Conservation (phyloP, 805 yeast species). For the Sugiyamaella boreocaroliniensis region DNA sequence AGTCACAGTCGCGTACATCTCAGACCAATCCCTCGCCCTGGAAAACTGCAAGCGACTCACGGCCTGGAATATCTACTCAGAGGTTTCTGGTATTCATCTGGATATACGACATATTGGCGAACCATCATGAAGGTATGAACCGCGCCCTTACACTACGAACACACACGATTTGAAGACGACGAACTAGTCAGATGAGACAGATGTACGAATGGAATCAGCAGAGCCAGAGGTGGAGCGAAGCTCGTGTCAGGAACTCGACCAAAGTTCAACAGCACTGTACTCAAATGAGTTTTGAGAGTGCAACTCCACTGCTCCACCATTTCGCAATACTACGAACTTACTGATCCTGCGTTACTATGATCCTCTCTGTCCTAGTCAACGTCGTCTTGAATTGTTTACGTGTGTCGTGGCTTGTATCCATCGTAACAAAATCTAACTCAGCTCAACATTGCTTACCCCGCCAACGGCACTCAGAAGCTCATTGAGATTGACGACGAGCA, state of each 20-base stretch:
- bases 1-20: neutral
- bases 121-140: neutral
- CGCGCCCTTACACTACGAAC: neutral
- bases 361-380: too few relatives aligned
- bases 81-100: neutral
- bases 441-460: conserved; percentile 99
- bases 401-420: too few relatives aligned
- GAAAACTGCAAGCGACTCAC: neutral
- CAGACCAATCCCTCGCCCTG: neutral
- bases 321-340: too few relatives aligned
- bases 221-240: too few relatives aligned
- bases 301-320: too few relatives aligned
- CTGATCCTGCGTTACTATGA: too few relatives aligned
- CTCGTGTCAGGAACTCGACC: too few relatives aligned
- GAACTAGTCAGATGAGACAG: neutral
- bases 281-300: too few relatives aligned
- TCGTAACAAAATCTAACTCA: conserved; percentile 29
- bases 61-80: neutral
- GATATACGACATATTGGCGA: neutral
- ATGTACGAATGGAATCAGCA: too few relatives aligned
- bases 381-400: too few relatives aligned
- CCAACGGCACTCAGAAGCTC: conserved; percentile 99
- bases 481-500: conserved; percentile 98
- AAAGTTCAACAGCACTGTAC: too few relatives aligned
- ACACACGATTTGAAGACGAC: neutral